Evolutionary conservation across 768 basidiomycete species (phyloP).

Genomic region (Lactarius pseudohatsudake): DNA sequence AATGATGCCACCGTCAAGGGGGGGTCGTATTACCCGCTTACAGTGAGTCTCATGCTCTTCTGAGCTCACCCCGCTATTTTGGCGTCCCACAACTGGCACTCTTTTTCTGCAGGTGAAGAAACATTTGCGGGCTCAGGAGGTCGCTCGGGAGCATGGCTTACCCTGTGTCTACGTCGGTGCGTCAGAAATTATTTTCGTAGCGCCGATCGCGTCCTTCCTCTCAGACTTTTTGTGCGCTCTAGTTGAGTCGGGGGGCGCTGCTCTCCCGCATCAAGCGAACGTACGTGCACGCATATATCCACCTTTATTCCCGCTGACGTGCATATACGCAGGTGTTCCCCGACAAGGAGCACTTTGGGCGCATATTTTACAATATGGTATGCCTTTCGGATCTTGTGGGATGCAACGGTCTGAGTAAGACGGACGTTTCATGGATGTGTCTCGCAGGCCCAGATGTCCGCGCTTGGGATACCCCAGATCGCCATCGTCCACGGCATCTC

Average conservation of each 20-base stretch:
- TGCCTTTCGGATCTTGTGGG: slow-evolving; percentile 20
- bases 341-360: slow-evolving; percentile 92
- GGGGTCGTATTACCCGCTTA: slow-evolving; percentile 88
- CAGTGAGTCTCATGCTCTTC: slow-evolving; percentile 43
- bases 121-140: slow-evolving; percentile 90
- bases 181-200: slow-evolving; percentile 32
- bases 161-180: slow-evolving; percentile 91
- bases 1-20: slow-evolving; percentile 95
- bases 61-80: background rate
- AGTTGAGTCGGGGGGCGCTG: slow-evolving; percentile 96
- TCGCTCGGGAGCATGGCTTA: slow-evolving; percentile 85
- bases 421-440: background rate
- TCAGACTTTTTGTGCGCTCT: slow-evolving; percentile 4
- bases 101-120: slow-evolving; percentile 72
- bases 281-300: slow-evolving; percentile 37
- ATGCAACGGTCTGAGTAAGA: slow-evolving; percentile 5
- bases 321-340: slow-evolving; percentile 65
- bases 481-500: slow-evolving; percentile 93
- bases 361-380: slow-evolving; percentile 98
- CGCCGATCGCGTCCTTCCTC: slow-evolving; percentile 16
- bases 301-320: background rate
- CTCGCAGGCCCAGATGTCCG: slow-evolving; percentile 85
- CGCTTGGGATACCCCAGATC: slow-evolving; percentile 87
- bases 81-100: background rate
- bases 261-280: slow-evolving; percentile 88